These are phyloP conservation scores for Sporothrix euskadiensis DNA, from an alignment of 2,329 filamentous ascomycete species.

Conservation along the genomic window DNA sequence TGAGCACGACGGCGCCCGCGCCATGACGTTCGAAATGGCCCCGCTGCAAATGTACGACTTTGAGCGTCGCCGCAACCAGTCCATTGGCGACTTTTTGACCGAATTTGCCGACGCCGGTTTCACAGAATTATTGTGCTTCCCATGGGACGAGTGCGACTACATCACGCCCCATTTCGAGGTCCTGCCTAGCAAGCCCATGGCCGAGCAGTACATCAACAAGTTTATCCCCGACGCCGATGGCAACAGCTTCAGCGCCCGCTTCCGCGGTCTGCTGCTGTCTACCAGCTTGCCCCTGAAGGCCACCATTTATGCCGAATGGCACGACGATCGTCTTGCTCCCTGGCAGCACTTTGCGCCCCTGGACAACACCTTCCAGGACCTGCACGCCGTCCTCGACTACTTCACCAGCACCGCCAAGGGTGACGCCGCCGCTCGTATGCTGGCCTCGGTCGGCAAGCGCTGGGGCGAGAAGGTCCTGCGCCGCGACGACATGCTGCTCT, in stretches of 20 bases:
- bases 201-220: constrained; percentile 58
- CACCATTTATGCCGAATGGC: constrained; percentile 74
- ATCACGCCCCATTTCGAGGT: constrained; percentile 42
- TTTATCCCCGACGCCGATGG: constrained; percentile 71
- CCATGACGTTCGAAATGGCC: constrained; percentile 54
- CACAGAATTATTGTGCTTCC: constrained; percentile 44
- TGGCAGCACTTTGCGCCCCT: constrained; percentile 75
- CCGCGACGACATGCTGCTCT: constrained; percentile 66
- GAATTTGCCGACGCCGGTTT: constrained; percentile 49
- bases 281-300: constrained; percentile 69
- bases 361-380: constrained; percentile 66
- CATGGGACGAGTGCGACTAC: constrained; percentile 43
- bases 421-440: constrained; percentile 58
- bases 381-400: constrained; percentile 66
- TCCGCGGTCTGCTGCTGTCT: constrained; percentile 62
- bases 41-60: constrained; percentile 47
- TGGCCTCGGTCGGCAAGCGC: constrained; percentile 59
- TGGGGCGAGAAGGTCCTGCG: constrained; percentile 65
- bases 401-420: constrained; percentile 52
- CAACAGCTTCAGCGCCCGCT: constrained; percentile 65
- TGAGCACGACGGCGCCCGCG: constrained; percentile 45
- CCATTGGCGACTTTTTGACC: constrained; percentile 47
- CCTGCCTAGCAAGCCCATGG: constrained; percentile 45
- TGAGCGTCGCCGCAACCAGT: constrained; percentile 38
- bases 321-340: constrained; percentile 66